phyloP scores from a whole-genome alignment of 495 filamentous ascomycete genomes.

The Amorphotheca resinae region DNA sequence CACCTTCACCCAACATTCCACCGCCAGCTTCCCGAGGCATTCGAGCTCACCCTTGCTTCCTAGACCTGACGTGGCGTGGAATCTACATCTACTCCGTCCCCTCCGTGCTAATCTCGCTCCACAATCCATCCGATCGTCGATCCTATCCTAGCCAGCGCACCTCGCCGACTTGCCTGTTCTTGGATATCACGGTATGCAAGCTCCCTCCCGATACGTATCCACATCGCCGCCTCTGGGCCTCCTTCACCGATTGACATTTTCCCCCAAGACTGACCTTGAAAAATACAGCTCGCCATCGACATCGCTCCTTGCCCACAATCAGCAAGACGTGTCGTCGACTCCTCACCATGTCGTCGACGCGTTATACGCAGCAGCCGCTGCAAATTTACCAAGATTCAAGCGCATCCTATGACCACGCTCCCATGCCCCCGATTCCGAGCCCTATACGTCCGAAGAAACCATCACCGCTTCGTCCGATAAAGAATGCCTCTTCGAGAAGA shows the following conservation, averaged over 20 bases:
- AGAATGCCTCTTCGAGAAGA: conserved; percentile 30
- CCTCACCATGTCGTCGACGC: conserved; percentile 49
- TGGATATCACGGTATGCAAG: conserved; percentile 10
- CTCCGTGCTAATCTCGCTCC: conserved; percentile 15
- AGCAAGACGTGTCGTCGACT: conserved; percentile 15
- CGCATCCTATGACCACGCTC: conserved; percentile 38
- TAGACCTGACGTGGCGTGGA: conserved; percentile 7
- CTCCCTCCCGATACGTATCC: conserved; percentile 1
- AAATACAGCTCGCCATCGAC: conserved; percentile 1
- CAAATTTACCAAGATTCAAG: conserved; percentile 53
- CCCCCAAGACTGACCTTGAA: conserved; percentile 11
- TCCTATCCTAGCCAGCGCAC: conserved; percentile 17
- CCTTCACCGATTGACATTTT: conserved; percentile 1
- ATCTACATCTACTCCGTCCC: neutral
- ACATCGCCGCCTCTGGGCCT: too few species aligned
- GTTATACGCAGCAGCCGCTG: conserved; percentile 41
- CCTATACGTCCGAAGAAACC: conserved; percentile 25
- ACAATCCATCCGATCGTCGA: conserved; percentile 17
- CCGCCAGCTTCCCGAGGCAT: too few species aligned
- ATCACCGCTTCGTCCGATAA: conserved; percentile 37
- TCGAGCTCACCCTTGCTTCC: conserved; percentile 16
- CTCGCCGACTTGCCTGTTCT: conserved; percentile 5
- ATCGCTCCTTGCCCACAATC: neutral
- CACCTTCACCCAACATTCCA: too few species aligned
- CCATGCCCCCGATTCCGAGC: conserved; percentile 28